Evolutionary conservation across 2,329 filamentous ascomycete species (phyloP), one percentile per base, ranked within the genome.

Genomic region (Curvularia lunata): DNA sequence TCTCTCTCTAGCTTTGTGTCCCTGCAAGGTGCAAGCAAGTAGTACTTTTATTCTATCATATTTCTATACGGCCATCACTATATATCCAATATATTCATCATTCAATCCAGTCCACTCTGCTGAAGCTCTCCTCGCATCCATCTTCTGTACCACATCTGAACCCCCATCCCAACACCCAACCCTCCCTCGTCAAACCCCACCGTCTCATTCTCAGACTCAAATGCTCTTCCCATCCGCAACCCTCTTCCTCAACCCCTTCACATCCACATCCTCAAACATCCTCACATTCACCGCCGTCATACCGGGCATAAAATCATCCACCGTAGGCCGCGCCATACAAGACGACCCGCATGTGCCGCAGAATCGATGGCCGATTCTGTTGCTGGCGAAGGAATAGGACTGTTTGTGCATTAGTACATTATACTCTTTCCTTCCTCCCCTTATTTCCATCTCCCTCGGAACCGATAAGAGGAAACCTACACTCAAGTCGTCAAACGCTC

Each of bases 281-380:
- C 32, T 27, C 27, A 46, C 43, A 32, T 32, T 46, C 27, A 46
- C 18, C 2, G 27, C 43, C 43, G 61, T 64, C 37, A 62, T 58
- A 0, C 61, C 66, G 0, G 59, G 50, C 27, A 64, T 68, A 32
- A 66, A 66, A 8, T 41, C 41, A 2, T 65, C 62, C 23, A 62
- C 56, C 19, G 54, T 43, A 12, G 62, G 65, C 8, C 65, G 45
- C 7, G 63, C 62, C 52, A 71, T 64, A 30, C 71, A 67, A 13
- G 61, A 66, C 21, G 64, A 67, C 7, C 73, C 74, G 48, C 74
- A 76, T 0, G 63, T 67, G 2, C 65, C 57, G 52, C 74, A 76
- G 58, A 76, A 77, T 42, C 65, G 66, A 48, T 73, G 71, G 12
- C 49, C 61, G 12, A 71, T 54, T 9, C 58, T 64, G 16, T 52